Evolutionary conservation across 257 asterid genomes (phyloP), one percentile per base, ranked within the genome.

Genomic region (Sherardia arvensis): DNA sequence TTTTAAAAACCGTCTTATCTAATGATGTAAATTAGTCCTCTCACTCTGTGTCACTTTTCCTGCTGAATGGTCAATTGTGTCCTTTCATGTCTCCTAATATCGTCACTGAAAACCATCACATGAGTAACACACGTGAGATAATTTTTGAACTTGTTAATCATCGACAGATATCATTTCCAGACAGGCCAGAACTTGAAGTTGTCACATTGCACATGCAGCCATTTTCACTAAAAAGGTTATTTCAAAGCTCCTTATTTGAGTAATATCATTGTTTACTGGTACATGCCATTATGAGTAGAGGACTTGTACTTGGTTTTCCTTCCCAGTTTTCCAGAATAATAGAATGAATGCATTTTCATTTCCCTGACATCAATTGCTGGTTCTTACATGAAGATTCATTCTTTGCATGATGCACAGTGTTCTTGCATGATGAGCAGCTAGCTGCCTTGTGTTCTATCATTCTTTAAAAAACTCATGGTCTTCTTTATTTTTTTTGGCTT

Each of bases 181-280:
- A 68, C 45, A 65, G 76, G 57, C 76, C 71, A 36, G 71, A 65
- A 65, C 67, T 71, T 29, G 66, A 71, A 71, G 47, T 30, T 12
- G 57, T 63, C 29, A 15, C 45, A 33, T 38, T 71, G 67, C 67
- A 65, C 63, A 71, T 65, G 55, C 70, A 65, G 34, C 76, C 67
- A 0, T 65, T 59, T 53, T 22, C 40, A 7, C 67, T 65, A 1
- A 65, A 65, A 65, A 71, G 76, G 76, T 59, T 43, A 17, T 21
- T 40, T 20, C 28, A 60, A 30, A 9, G 11, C 34, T 59, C 11
- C 29, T 18, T 59, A 45, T 33, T 59, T 21, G 27, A 33, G 40
- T 59, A 23, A 28, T 59, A 25, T 22, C 10, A 6, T n/a, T 33
- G 14, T 59, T 21, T 20, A 1, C 49, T 59, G 29, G 48, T 22